These are phyloP conservation scores for Microcos paniculata DNA, from an alignment of 345 rosid species.

Conservation along the genomic window DNA sequence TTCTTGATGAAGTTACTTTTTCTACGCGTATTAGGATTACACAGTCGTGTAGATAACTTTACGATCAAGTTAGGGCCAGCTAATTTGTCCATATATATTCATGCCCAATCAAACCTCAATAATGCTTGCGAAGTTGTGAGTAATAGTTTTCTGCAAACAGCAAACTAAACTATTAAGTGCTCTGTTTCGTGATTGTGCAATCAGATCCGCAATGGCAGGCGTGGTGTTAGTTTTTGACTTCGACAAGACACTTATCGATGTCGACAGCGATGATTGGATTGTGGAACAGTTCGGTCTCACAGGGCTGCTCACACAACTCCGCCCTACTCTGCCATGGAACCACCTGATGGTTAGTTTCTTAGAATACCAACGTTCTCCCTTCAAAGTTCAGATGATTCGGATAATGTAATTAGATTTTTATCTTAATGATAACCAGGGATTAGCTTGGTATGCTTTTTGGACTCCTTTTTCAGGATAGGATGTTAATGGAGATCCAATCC, in stretches of 20 bases:
- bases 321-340: neutral
- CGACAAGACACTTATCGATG: neutral
- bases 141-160: neutral
- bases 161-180: neutral
- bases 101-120: fast-evolving
- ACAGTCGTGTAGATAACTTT: no score
- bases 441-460: neutral
- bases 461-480: neutral
- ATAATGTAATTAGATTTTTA: no score
- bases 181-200: neutral
- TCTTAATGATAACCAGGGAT: neutral
- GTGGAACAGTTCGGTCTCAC: neutral
- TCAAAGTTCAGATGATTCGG: neutral
- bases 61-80: no score
- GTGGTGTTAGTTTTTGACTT: neutral
- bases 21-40: no score
- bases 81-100: no score
- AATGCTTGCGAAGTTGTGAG: neutral
- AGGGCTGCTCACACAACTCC: neutral
- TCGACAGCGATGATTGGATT: neutral
- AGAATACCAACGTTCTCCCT: neutral
- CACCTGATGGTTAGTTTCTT: neutral
- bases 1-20: no score
- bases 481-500: neutral
- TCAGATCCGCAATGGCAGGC: neutral